phyloP scores from a whole-genome alignment of 305 asterid species.

The Ajuga reptans region DNA sequence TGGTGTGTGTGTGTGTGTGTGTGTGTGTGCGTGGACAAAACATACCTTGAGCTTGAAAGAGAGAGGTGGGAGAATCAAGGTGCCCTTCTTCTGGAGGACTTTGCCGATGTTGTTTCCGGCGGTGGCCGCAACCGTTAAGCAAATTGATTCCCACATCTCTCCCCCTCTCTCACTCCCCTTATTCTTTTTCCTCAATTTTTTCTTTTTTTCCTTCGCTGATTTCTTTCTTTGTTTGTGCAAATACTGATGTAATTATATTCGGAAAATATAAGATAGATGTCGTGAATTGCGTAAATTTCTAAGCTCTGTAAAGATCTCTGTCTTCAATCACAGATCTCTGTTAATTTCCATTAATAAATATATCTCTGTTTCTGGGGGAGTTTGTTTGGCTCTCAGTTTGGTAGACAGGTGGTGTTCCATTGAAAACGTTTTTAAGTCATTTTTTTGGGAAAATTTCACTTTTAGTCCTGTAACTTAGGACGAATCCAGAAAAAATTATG shows the following conservation, averaged over 20 bases:
- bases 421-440: not conserved
- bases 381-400: not conserved
- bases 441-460: too few relatives aligned
- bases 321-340: conserved; percentile 24
- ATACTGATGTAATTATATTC: not conserved
- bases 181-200: not conserved
- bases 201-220: not conserved
- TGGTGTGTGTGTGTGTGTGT: not conserved
- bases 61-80: conserved; percentile 96
- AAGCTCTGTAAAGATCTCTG: conserved; percentile 20
- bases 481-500: too few relatives aligned
- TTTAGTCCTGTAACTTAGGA: too few relatives aligned
- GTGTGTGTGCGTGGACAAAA: not conserved
- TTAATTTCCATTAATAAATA: conserved; percentile 1
- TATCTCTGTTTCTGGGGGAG: not conserved
- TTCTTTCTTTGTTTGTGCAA: not conserved
- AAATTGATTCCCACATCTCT: conserved; percentile 88
- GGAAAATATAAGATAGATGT: not conserved
- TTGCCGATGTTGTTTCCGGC: conserved; percentile 98
- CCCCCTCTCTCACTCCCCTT: conserved; percentile 16
- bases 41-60: conserved; percentile 92
- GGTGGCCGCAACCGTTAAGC: conserved; percentile 81
- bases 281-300: conserved; percentile 11
- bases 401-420: not conserved
- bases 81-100: conserved; percentile 95